Evolutionary conservation across 2,329 filamentous ascomycete genomes (phyloP).

Genomic region (Monilinia laxa): DNA sequence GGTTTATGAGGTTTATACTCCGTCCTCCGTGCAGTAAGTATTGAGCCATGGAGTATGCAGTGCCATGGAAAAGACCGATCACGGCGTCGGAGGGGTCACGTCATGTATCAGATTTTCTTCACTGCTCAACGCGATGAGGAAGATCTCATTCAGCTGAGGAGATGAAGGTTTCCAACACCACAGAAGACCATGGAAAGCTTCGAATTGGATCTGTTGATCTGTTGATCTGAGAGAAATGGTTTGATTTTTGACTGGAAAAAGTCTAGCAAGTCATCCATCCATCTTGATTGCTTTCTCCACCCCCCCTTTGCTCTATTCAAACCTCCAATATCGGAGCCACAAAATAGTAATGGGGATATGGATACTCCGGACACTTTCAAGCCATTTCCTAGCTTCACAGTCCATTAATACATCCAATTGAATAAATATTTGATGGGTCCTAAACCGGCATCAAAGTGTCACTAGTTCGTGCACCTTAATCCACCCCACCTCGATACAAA

Average conservation of each 20-base stretch:
- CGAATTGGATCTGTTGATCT: background rate
- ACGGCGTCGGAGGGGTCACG: conserved; percentile 8
- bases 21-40: no score
- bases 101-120: conserved; percentile 11
- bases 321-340: conserved; percentile 17
- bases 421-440: conserved; percentile 11
- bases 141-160: background rate
- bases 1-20: no score
- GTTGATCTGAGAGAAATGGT: background rate
- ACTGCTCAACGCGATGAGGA: no score
- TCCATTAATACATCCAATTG: background rate
- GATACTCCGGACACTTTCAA: background rate
- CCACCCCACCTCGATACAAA: conserved; percentile 22
- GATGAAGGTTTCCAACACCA: background rate
- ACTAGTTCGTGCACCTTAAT: conserved; percentile 5
- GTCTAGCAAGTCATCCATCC: conserved; percentile 1
- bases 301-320: background rate
- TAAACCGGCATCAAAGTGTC: conserved; percentile 10
- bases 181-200: background rate
- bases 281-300: conserved; percentile 1
- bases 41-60: background rate
- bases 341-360: background rate
- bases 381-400: background rate
- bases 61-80: conserved; percentile 11
- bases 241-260: background rate